Evolutionary conservation across 2,329 filamentous ascomycete species (phyloP).

Genomic region (Pseudogymnoascus sp.): DNA sequence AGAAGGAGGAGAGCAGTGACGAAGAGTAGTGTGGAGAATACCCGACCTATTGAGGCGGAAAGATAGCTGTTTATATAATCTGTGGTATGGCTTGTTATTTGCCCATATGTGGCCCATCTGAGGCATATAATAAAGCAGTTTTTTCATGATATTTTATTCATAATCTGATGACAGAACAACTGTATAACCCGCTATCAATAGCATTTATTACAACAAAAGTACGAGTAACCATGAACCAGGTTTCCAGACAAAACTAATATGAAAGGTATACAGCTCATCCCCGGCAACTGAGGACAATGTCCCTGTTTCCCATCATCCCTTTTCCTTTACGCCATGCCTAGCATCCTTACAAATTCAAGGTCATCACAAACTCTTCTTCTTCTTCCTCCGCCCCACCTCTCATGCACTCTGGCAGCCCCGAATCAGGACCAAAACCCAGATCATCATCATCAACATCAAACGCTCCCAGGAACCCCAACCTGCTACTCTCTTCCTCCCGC

Average conservation of each 20-base stretch:
- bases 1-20: constrained; percentile 20
- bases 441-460: constrained; percentile 46
- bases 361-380: constrained; percentile 50
- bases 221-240: constrained; percentile 1
- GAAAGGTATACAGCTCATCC: not conserved
- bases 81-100: not conserved
- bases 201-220: constrained; percentile 3
- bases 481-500: constrained; percentile 32
- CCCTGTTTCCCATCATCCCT: not conserved
- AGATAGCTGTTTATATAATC: not conserved
- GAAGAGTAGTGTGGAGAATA: constrained; percentile 12
- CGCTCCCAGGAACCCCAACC: constrained; percentile 49
- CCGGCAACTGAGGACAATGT: constrained; percentile 1
- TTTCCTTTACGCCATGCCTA: constrained; percentile 4
- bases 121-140: not conserved
- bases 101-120: not conserved
- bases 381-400: constrained; percentile 34
- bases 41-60: not conserved
- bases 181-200: not conserved
- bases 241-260: not conserved
- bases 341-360: constrained; percentile 27
- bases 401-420: constrained; percentile 26
- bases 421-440: constrained; percentile 26
- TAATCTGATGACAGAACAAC: not conserved
- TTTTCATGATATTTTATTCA: constrained; percentile 4